A percentile compares a stretch with the other conserved stretches of the same genome.
These are phyloP conservation scores for Hyaloscypha finlandica DNA, from an alignment of 495 filamentous ascomycete species.

Conservation along the genomic window DNA sequence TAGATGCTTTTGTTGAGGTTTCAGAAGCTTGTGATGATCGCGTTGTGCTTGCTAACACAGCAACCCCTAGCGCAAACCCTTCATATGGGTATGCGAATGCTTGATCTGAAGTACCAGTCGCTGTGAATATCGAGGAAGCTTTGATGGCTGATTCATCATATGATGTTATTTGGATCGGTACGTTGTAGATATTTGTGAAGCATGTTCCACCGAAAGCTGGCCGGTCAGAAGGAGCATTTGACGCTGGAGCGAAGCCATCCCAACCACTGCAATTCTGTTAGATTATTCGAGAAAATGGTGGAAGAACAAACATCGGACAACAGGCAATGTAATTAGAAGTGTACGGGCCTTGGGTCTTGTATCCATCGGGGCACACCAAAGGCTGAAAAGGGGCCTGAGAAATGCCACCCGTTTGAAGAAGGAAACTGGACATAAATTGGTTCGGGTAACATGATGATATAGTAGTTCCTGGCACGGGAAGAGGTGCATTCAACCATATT, in stretches of 20 bases:
- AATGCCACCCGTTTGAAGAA: constrained; percentile 22
- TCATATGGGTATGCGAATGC: constrained; percentile 32
- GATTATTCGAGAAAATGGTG: neutral
- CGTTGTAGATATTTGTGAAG: constrained; percentile 28
- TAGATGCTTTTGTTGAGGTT: constrained; percentile 1
- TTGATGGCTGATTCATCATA: constrained; percentile 23
- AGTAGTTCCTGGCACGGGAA: constrained; percentile 29
- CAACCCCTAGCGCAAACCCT: constrained; percentile 28
- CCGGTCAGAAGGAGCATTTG: constrained; percentile 23
- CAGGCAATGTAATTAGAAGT: constrained; percentile 26
- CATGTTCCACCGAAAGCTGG: constrained; percentile 34
- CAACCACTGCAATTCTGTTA: constrained; percentile 22
- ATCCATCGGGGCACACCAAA: constrained; percentile 27
- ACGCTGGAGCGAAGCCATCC: constrained; percentile 24
- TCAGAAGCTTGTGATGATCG: neutral
- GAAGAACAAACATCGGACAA: constrained; percentile 23
- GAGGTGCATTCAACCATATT: constrained; percentile 29
- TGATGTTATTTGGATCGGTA: constrained; percentile 23
- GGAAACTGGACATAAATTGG: constrained; percentile 21
- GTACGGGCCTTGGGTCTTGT: constrained; percentile 10
- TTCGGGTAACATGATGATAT: constrained; percentile 26
- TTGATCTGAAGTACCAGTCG: constrained; percentile 23
- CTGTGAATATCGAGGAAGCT: constrained; percentile 25
- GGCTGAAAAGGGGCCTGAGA: constrained; percentile 22
- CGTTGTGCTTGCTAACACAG: constrained; percentile 17